phyloP scores from a whole-genome alignment of 345 rosid species.

The Arabis hirsuta region DNA sequence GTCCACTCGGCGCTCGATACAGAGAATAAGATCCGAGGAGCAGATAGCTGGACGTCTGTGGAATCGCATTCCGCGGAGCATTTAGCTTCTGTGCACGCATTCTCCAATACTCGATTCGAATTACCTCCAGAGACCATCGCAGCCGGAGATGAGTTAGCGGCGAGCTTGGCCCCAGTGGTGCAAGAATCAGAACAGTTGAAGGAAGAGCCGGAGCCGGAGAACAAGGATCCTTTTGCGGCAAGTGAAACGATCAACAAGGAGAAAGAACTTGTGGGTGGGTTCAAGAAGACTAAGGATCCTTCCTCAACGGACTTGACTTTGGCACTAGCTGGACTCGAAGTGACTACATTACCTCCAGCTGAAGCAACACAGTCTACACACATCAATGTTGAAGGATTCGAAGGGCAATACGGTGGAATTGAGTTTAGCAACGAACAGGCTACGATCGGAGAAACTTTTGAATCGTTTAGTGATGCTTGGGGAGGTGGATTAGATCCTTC shows the following conservation, averaged over 20 bases:
- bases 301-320: slow-evolving; percentile 68
- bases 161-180: slow-evolving; percentile 62
- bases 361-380: slow-evolving; percentile 96
- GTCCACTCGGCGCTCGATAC: slow-evolving; percentile 92
- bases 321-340: slow-evolving; percentile 92
- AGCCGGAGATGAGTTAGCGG: slow-evolving; percentile 78
- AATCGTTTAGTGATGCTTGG: slow-evolving; percentile 88
- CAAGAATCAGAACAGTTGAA: slow-evolving; percentile 55
- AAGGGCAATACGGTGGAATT: slow-evolving; percentile 96
- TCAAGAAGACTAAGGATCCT: slow-evolving; percentile 84
- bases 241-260: slow-evolving; percentile 75
- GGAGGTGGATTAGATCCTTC: slow-evolving; percentile 99
- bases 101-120: slow-evolving; percentile 67
- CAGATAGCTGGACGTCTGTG: slow-evolving; percentile 67
- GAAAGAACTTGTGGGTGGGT: slow-evolving; percentile 79
- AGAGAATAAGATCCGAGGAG: slow-evolving; percentile 93
- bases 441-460: slow-evolving; percentile 90
- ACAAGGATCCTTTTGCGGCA: slow-evolving; percentile 89
- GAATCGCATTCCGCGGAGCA: slow-evolving; percentile 75
- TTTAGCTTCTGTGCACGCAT: slow-evolving; percentile 63
- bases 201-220: slow-evolving; percentile 65
- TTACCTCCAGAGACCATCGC: slow-evolving; percentile 81
- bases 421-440: slow-evolving; percentile 90
- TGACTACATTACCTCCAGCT: slow-evolving; percentile 92
- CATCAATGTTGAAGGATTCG: slow-evolving; percentile 92